Conservation (phyloP, 2,329 filamentous ascomycete genomes). For the Trichoderma cornu-damae region DNA sequence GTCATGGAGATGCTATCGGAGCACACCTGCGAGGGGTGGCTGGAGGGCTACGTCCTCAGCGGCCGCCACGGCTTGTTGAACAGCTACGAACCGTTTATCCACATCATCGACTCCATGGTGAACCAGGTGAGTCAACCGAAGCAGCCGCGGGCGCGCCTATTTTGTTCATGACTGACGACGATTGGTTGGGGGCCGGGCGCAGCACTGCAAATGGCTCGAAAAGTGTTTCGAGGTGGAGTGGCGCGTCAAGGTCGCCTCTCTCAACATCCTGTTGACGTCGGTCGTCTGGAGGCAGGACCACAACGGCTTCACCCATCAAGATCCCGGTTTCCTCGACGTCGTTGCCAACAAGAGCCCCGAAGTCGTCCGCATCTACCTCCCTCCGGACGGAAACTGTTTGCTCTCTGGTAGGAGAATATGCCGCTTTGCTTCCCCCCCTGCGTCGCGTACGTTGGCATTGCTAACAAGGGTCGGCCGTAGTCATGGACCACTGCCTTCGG, state of each 20-base stretch:
- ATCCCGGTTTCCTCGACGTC: conserved; percentile 74
- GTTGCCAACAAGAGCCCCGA: conserved; percentile 76
- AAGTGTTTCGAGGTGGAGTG: conserved; percentile 76
- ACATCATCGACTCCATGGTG: conserved; percentile 80
- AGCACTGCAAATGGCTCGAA: conserved; percentile 80
- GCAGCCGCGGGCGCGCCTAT: too few relatives aligned
- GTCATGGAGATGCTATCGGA: conserved; percentile 85
- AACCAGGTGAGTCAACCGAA: conserved; percentile 57
- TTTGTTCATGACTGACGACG: too few relatives aligned
- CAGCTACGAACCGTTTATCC: conserved; percentile 78
- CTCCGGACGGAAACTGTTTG: conserved; percentile 73
- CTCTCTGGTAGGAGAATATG: conserved; percentile 48
- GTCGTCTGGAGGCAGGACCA: conserved; percentile 80
- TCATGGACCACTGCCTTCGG: conserved; percentile 70
- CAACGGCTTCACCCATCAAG: conserved; percentile 79
- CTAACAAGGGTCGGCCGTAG: conserved; percentile 26
- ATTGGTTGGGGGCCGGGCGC: too few relatives aligned
- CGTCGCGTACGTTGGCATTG: not conserved
- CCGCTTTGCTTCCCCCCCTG: too few relatives aligned
- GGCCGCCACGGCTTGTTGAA: conserved; percentile 72
- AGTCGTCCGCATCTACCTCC: conserved; percentile 74
- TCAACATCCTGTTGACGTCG: conserved; percentile 74
- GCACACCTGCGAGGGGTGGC: conserved; percentile 74
- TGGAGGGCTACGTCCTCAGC: conserved; percentile 72
- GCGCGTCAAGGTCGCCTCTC: conserved; percentile 66